A percentile compares a stretch with the other conserved stretches of the same genome.
Conservation (phyloP, 192 early-diverging fungal genomes). For the Coemansia sp. region DNA sequence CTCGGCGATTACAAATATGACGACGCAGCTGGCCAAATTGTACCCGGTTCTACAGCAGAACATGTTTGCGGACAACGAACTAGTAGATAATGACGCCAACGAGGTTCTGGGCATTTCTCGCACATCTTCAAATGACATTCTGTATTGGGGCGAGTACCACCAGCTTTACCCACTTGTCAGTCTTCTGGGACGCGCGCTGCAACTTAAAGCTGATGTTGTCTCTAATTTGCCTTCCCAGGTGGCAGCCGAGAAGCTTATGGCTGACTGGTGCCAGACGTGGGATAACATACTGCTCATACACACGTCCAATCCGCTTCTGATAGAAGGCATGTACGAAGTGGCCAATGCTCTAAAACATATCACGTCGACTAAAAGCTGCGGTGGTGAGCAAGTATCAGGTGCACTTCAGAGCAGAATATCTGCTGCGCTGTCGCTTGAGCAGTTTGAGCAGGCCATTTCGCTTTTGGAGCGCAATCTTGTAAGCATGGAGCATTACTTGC, state of each 20-base stretch:
- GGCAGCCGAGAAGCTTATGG: slow-evolving; percentile 15
- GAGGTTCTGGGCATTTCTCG: slow-evolving; percentile 29
- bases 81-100: slow-evolving; percentile 18
- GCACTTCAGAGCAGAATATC: slow-evolving; percentile 10
- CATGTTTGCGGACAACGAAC: not conserved
- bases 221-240: slow-evolving; percentile 9
- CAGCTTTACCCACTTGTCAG: slow-evolving; percentile 35
- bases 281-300: slow-evolving; percentile 26
- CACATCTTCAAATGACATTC: slow-evolving; percentile 8
- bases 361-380: not conserved
- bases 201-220: slow-evolving; percentile 20
- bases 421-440: slow-evolving; percentile 23
- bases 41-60: slow-evolving; percentile 15
- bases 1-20: slow-evolving; percentile 17
- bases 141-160: slow-evolving; percentile 47
- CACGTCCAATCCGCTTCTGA: slow-evolving; percentile 21
- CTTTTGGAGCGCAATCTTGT: slow-evolving; percentile 37
- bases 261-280: slow-evolving; percentile 15
- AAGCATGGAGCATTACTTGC: slow-evolving; percentile 52
- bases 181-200: slow-evolving; percentile 37
- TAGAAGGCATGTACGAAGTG: slow-evolving; percentile 25
- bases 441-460: slow-evolving; percentile 26
- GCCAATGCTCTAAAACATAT: slow-evolving; percentile 26
- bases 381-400: not conserved
- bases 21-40: slow-evolving; percentile 9